Percentiles rank a stretch among this genome's conserved stretches.
Conservation (phyloP, 2,329 filamentous ascomycete genomes). For the Karstenula rhodostoma region DNA sequence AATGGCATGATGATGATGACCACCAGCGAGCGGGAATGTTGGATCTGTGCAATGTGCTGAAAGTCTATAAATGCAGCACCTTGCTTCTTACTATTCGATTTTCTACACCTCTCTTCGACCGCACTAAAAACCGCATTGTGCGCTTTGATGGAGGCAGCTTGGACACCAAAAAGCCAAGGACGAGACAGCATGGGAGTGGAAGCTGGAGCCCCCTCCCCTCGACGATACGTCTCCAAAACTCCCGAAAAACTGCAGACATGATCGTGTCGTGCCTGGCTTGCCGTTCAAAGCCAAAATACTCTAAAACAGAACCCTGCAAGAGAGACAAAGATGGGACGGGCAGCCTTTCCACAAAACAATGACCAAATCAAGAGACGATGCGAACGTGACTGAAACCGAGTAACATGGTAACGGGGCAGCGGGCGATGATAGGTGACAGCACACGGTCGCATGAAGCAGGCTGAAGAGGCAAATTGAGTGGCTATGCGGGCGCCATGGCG, state of each 20-base stretch:
- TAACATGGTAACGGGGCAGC: conserved; percentile 1
- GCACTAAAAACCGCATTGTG: neutral
- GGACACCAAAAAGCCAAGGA: too few relatives aligned
- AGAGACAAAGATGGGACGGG: neutral
- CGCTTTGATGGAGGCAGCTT: too few relatives aligned
- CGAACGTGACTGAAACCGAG: conserved; percentile 3
- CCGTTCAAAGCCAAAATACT: too few relatives aligned
- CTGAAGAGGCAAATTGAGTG: conserved; percentile 14
- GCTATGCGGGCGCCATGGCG: conserved; percentile 4
- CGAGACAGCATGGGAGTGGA: too few relatives aligned
- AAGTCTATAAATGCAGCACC: neutral
- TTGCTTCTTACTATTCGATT: neutral
- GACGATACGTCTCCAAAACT: too few relatives aligned
- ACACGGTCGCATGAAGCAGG: conserved; percentile 15
- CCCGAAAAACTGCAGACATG: too few relatives aligned
- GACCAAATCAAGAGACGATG: neutral
- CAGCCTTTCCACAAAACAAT: neutral
- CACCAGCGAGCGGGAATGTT: neutral
- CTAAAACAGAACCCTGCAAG: too few relatives aligned
- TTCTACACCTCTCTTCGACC: neutral
- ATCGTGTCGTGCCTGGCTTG: too few relatives aligned
- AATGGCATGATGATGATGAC: neutral
- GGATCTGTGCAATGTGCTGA: neutral
- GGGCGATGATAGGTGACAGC: conserved; percentile 15
- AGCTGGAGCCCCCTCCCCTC: too few relatives aligned